Conservation (phyloP, 805 yeast species). For the Nakazawaea ishiwadae region DNA sequence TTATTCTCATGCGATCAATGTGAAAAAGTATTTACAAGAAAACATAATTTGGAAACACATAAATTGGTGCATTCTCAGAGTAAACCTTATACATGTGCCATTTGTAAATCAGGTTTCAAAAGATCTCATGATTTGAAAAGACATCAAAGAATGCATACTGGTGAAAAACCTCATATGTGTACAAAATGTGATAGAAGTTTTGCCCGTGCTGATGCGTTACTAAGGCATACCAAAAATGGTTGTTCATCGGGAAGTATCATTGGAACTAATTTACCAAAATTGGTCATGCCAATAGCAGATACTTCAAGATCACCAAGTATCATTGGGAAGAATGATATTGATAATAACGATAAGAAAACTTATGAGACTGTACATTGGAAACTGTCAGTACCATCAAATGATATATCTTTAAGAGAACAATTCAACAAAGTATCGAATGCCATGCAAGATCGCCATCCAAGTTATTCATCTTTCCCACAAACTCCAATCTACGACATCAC, state of each 20-base stretch:
- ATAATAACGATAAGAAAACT: neutral
- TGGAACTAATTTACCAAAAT: too few species aligned
- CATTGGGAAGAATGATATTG: neutral
- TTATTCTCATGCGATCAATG: conserved; percentile 54
- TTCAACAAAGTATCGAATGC: too few species aligned
- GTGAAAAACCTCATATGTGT: conserved; percentile 67
- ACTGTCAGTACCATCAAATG: neutral
- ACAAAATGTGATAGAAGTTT: conserved; percentile 56
- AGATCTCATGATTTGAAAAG: conserved; percentile 74
- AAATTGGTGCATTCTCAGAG: conserved; percentile 60
- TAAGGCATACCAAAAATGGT: conserved; percentile 51
- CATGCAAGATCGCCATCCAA: too few species aligned
- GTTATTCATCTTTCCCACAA: neutral
- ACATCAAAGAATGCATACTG: conserved; percentile 71
- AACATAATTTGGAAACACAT: conserved; percentile 72
- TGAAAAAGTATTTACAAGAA: conserved; percentile 60
- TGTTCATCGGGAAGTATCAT: conserved; percentile 8
- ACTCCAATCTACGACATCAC: neutral
- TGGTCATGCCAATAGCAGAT: too few species aligned
- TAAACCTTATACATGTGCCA: conserved; percentile 59
- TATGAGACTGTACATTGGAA: conserved; percentile 11
- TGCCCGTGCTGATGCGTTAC: conserved; percentile 73
- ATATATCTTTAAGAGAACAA: too few species aligned
- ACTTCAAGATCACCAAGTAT: neutral
- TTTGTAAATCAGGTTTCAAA: conserved; percentile 60